Conservation (phyloP, 192 early-diverging fungal genomes). For the Allomyces macrogynus region DNA sequence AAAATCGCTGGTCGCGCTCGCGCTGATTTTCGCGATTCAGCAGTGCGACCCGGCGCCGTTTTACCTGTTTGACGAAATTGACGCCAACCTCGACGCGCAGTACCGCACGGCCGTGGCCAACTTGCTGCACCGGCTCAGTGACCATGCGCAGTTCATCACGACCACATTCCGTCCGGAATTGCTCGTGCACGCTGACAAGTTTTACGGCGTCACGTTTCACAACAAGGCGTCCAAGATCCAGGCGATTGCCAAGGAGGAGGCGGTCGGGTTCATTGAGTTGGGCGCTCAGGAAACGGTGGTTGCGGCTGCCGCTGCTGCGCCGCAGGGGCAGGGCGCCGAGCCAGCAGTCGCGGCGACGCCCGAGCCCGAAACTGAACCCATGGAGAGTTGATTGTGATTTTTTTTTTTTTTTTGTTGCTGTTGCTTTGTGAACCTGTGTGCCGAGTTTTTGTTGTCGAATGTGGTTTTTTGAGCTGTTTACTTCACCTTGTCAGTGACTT, state of each 20-base stretch:
- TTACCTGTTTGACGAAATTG: conserved; percentile 99
- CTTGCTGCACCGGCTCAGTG: conserved; percentile 79
- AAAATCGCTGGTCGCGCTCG: conserved; percentile 91
- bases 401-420: too few species aligned
- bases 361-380: too few species aligned
- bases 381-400: too few species aligned
- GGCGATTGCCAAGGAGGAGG: conserved; percentile 45
- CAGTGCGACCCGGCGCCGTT: conserved; percentile 96
- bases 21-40: conserved; percentile 96
- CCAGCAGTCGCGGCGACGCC: too few species aligned
- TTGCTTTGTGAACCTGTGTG: too few species aligned
- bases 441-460: too few species aligned
- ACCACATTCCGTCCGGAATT: conserved; percentile 97
- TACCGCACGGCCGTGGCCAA: conserved; percentile 83
- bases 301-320: too few species aligned
- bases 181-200: conserved; percentile 76
- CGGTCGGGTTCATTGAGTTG: conserved; percentile 44
- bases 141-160: conserved; percentile 83
- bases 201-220: conserved; percentile 92
- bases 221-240: conserved; percentile 84
- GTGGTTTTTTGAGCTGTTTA: too few species aligned
- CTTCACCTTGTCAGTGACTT: too few species aligned
- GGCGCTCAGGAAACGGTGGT: background rate
- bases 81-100: conserved; percentile 87
- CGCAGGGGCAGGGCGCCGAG: too few species aligned